Evolutionary conservation across 805 yeast species (phyloP).

Genomic region (Myxozyma geophila): DNA sequence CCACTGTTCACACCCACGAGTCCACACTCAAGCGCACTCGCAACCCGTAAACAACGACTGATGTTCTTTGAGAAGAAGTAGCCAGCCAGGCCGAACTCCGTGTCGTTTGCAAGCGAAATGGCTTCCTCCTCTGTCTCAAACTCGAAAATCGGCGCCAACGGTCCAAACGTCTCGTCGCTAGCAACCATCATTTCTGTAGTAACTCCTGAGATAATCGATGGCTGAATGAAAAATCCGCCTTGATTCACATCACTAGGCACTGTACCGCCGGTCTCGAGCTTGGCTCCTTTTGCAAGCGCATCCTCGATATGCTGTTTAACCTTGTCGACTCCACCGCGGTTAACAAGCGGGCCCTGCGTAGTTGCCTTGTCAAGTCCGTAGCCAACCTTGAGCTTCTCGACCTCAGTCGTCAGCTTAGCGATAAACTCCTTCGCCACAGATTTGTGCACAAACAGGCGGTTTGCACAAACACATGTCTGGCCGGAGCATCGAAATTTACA

Average conservation of each 20-base stretch:
- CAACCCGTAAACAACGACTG: conserved; percentile 59
- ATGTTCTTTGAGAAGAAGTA: conserved; percentile 68
- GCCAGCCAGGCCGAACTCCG: conserved; percentile 78
- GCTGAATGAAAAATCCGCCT: conserved; percentile 61
- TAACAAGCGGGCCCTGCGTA: conserved; percentile 79
- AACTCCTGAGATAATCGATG: conserved; percentile 69
- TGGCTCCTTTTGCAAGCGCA: conserved; percentile 69
- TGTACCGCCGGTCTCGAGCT: conserved; percentile 63
- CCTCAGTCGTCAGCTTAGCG: conserved; percentile 53
- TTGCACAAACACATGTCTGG: conserved; percentile 66
- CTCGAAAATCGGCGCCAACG: conserved; percentile 70
- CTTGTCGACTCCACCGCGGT: conserved; percentile 62
- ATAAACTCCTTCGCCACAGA: conserved; percentile 65
- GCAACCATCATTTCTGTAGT: conserved; percentile 61
- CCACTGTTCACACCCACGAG: conserved; percentile 86
- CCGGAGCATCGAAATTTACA: conserved; percentile 78
- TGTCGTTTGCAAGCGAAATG: conserved; percentile 58
- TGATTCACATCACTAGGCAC: conserved; percentile 56
- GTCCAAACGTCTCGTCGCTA: conserved; percentile 82
- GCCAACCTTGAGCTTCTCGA: conserved; percentile 58
- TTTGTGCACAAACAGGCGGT: conserved; percentile 49
- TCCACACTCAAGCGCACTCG: conserved; percentile 74
- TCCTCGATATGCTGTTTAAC: conserved; percentile 67
- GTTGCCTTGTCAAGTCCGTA: conserved; percentile 61
- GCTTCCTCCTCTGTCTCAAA: conserved; percentile 69